These are phyloP conservation scores for Fraxinus cuspidata DNA, from an alignment of 257 asterid species.

Conservation along the genomic window DNA sequence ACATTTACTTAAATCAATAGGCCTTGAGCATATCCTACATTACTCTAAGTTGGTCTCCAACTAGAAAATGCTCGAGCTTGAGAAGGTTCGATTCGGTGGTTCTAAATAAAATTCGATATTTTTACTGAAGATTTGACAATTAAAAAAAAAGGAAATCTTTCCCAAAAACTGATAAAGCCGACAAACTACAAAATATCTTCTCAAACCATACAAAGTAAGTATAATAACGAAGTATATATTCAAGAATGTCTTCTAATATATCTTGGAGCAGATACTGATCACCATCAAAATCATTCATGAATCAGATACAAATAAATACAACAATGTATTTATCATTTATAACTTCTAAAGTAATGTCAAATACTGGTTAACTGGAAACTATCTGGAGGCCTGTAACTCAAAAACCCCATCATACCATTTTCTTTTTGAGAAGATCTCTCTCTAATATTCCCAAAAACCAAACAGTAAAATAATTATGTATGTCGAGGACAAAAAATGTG, in stretches of 20 bases:
- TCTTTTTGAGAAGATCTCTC: slow-evolving; percentile 8
- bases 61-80: no score
- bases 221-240: no score
- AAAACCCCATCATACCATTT: slow-evolving; percentile 12
- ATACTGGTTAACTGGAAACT: background rate
- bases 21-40: no score
- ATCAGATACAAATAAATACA: background rate
- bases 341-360: background rate
- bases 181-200: background rate
- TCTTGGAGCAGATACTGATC: background rate
- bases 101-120: no score
- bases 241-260: background rate
- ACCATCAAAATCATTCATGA: background rate
- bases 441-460: slow-evolving; percentile 6
- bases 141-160: no score
- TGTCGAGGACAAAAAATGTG: background rate
- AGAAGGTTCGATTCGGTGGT: no score
- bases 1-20: no score
- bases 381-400: background rate
- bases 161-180: no score
- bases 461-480: slow-evolving; percentile 12
- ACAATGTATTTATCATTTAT: background rate
- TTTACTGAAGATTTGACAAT: no score
- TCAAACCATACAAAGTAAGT: background rate
- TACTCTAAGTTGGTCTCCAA: no score